A percentile compares a stretch with the other conserved stretches of the same genome.
phyloP scores from a whole-genome alignment of 257 asterid genomes.

The Przewalskia tangutica region DNA sequence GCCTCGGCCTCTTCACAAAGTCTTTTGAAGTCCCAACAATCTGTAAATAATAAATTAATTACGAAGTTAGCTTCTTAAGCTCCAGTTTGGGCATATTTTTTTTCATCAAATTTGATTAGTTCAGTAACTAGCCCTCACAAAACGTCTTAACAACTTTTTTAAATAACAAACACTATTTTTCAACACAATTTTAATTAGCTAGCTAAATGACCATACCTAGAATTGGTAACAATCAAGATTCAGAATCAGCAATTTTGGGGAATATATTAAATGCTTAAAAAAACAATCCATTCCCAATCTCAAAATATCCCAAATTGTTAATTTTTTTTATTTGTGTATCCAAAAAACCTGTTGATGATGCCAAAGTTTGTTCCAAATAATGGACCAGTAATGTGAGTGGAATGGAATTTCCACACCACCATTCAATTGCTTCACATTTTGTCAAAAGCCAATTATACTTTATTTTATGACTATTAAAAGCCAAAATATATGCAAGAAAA shows the following conservation, averaged over 20 bases:
- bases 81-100: too few species aligned
- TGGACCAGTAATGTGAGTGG: neutral
- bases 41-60: constrained; percentile 20
- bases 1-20: constrained; percentile 23
- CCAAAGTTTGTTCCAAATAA: neutral
- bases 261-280: neutral
- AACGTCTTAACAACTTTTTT: too few species aligned
- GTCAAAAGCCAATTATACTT: neutral
- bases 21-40: constrained; percentile 64
- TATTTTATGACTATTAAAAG: neutral
- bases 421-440: neutral
- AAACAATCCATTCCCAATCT: neutral
- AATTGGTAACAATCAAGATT: neutral
- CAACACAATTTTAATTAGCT: too few species aligned
- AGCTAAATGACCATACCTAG: neutral
- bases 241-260: neutral
- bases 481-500: too few species aligned
- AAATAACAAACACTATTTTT: too few species aligned
- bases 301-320: neutral
- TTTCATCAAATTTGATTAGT: too few species aligned
- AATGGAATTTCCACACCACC: neutral
- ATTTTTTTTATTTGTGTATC: too few species aligned
- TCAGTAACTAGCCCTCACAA: too few species aligned
- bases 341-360: neutral
- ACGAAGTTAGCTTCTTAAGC: neutral